Evolutionary conservation across 768 basidiomycete species (phyloP).

Genomic region (Pleurotus pulmonarius): DNA sequence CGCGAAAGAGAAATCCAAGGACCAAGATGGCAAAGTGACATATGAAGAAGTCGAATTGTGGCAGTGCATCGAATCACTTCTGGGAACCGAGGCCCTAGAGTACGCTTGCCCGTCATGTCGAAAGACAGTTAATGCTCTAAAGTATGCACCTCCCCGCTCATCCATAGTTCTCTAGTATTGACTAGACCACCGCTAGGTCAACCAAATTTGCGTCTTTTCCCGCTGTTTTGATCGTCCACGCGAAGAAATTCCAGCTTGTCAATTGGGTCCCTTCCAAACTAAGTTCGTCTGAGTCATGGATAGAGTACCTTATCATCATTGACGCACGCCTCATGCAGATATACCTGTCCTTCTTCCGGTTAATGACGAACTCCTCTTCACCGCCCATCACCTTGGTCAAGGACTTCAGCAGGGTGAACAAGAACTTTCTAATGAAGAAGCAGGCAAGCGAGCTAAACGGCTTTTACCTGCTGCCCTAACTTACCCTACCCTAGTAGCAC

Average conservation of each 20-base stretch:
- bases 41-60: conserved; percentile 63
- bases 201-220: conserved; percentile 84
- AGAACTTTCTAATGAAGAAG: conserved; percentile 57
- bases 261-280: conserved; percentile 97
- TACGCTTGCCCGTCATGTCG: conserved; percentile 78
- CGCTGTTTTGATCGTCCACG: conserved; percentile 81
- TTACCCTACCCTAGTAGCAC: conserved; percentile 14
- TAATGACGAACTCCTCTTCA: conserved; percentile 56
- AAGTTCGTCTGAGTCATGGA: conserved; percentile 45
- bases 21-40: conserved; percentile 55
- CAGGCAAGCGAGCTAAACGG: conserved; percentile 19
- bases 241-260: conserved; percentile 91
- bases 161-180: neutral
- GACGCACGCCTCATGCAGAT: conserved; percentile 42
- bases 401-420: conserved; percentile 71
- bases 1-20: conserved; percentile 49
- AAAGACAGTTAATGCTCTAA: conserved; percentile 63
- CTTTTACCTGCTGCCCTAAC: neutral
- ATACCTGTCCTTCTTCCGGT: conserved; percentile 76
- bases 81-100: conserved; percentile 65
- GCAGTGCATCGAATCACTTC: conserved; percentile 56
- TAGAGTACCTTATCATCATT: neutral
- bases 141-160: conserved; percentile 42
- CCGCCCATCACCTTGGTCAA: conserved; percentile 53
- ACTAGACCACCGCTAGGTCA: conserved; percentile 44